phyloP scores from a whole-genome alignment of 805 yeast genomes.

The Candida chauliodis region DNA sequence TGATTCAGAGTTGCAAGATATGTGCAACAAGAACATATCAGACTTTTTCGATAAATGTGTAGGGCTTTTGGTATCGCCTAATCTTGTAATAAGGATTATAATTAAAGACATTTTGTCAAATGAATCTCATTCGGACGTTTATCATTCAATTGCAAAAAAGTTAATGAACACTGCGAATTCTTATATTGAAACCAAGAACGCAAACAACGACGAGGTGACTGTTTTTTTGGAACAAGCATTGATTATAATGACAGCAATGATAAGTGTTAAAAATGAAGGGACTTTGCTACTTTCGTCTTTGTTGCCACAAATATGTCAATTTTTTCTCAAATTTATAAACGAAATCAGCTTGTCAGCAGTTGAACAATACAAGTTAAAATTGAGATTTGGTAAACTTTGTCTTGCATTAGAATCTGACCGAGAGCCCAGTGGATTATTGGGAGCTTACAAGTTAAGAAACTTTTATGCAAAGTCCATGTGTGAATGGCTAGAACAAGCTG shows the following conservation, averaged over 20 bases:
- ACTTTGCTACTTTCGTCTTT: constrained; percentile 30
- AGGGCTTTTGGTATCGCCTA: constrained; percentile 44
- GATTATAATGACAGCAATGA: constrained; percentile 41
- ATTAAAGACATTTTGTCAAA: constrained; percentile 67
- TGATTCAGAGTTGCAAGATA: constrained; percentile 21
- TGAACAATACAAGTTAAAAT: constrained; percentile 35
- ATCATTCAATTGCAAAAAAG: constrained; percentile 45
- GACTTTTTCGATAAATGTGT: constrained; percentile 52
- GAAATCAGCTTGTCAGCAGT: constrained; percentile 20
- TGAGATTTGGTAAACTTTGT: constrained; percentile 41
- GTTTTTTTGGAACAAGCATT: constrained; percentile 49
- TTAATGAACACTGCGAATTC: constrained; percentile 36
- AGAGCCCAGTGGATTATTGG: constrained; percentile 31
- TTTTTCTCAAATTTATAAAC: constrained; percentile 25
- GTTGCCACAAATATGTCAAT: constrained; percentile 27
- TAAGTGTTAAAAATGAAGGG: constrained; percentile 30
- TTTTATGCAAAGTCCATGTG: constrained; percentile 42
- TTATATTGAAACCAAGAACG: constrained; percentile 23
- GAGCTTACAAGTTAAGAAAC: constrained; percentile 49
- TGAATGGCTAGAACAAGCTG: constrained; percentile 55
- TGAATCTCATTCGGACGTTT: constrained; percentile 60
- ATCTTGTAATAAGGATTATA: constrained; percentile 59
- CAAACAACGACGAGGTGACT: constrained; percentile 25
- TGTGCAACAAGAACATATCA: constrained; percentile 35
- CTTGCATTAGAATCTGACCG: constrained; percentile 32